Conservation (phyloP, 129 eudicot species). For the Flaveria bidentis region DNA sequence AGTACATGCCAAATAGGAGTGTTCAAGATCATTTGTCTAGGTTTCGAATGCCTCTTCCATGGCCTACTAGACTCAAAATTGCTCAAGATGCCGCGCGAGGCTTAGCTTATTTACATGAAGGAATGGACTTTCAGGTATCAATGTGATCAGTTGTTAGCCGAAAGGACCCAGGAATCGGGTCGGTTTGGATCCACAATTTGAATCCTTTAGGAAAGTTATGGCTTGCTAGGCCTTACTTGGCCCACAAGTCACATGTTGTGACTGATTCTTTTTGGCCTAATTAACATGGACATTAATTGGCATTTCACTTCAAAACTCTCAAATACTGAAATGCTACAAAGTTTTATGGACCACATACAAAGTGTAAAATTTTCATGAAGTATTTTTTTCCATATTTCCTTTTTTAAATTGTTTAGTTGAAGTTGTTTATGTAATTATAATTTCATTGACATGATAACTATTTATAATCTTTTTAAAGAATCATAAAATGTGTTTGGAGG, state of each 20-base stretch:
- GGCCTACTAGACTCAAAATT: conserved; percentile 66
- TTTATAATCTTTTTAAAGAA: not conserved
- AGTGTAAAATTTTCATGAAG: not conserved
- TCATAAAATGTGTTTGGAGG: not conserved
- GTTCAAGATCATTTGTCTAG: conserved; percentile 76
- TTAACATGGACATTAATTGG: too few relatives aligned
- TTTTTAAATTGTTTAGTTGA: too few relatives aligned
- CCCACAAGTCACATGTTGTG: too few relatives aligned
- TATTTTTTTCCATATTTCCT: not conserved
- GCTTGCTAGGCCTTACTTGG: too few relatives aligned
- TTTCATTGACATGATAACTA: not conserved
- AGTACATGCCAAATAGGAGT: conserved; percentile 72
- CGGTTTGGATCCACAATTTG: not conserved
- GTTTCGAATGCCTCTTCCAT: conserved; percentile 64
- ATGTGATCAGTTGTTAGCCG: not conserved
- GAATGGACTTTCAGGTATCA: conserved; percentile 82
- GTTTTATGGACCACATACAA: too few relatives aligned
- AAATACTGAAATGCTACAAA: too few relatives aligned
- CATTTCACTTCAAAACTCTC: too few relatives aligned
- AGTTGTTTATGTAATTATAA: not conserved
- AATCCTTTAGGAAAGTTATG: too few relatives aligned
- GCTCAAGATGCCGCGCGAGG: conserved; percentile 91
- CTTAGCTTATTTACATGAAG: conserved; percentile 82
- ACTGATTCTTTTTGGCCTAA: too few relatives aligned
- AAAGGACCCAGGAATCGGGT: not conserved